These are phyloP conservation scores for Solanum clarkiae DNA, from an alignment of 257 asterid genomes.

Conservation along the genomic window DNA sequence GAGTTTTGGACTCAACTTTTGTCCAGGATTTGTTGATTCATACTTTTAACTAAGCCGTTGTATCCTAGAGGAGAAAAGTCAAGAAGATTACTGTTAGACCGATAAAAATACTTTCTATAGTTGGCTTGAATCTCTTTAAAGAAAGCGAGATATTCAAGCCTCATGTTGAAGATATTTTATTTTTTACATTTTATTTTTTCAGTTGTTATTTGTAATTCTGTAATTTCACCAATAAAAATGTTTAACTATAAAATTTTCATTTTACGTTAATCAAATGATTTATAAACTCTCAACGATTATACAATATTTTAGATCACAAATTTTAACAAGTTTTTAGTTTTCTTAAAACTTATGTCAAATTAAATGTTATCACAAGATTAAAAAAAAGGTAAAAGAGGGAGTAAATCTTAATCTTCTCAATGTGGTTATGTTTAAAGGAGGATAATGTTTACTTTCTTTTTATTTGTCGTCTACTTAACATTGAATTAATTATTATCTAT, in stretches of 20 bases:
- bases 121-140: no score
- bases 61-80: no score
- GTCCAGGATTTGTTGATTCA: no score
- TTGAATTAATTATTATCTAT: background rate
- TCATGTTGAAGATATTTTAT: no score
- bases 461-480: background rate
- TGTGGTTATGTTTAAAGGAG: background rate
- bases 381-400: background rate
- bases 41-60: no score
- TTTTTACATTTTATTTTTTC: no score
- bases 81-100: no score
- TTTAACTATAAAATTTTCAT: background rate
- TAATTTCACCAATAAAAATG: background rate
- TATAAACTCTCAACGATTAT: background rate
- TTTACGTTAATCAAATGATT: background rate
- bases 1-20: no score
- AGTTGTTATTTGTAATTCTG: no score
- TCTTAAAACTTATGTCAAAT: background rate
- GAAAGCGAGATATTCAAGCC: no score
- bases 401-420: background rate
- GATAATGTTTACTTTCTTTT: background rate
- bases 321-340: accelerated
- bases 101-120: no score
- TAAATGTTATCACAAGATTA: background rate
- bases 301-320: background rate